Base-by-base conservation (phyloP, 2,329 filamentous ascomycete genomes). In the Elsinoe batatas region DNA sequence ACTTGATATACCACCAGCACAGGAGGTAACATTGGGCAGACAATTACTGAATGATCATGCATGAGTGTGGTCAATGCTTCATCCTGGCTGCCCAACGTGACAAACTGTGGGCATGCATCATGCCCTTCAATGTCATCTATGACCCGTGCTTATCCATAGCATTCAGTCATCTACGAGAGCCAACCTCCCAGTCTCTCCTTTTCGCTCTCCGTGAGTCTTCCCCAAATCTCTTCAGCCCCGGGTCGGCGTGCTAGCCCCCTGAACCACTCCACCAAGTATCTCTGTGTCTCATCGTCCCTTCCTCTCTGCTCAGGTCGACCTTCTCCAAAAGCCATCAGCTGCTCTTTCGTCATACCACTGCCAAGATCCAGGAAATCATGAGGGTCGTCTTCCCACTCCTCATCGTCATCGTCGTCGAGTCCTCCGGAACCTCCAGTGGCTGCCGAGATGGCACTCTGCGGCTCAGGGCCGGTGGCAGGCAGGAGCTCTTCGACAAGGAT, bases 401-500 rank as follows among this genome's bases (percentile, higher is more conserved):
- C 36, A 8, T 55, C 42, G 10, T 89, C 87, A 8, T 87, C 86
- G 37, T 84, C 83, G 20, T 85, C 83, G 54, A 83, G 85, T 30
- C 82, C 77, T 10, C 33, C 17, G 3, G 17, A 0, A 81, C 81
- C 0, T 81, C 79, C 0, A 82, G 84, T 0, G 81, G 57, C 56
- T 15, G 60, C 50, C 11, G 54, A 76, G 51, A 82, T 79, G 49
- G 74, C 74, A 58, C 76, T 60, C 30, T 72, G 37, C 13, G 43
- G 32, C 15, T 50, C 32, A n/a, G 73, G 72, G 20, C 88, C 88
- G 3, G 87, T 84, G 1, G 90, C 88, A 0, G 88, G 89, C 5
- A 87, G 77, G 2, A 98, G 81, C 72, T 98, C 93, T 66, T 95
- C 89, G 46, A 97, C 85, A 7, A 98, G 81, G 3, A 97, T 85